Evolutionary conservation across 2,329 filamentous ascomycete genomes (phyloP).

Genomic region (Albifimbria verrucaria): DNA sequence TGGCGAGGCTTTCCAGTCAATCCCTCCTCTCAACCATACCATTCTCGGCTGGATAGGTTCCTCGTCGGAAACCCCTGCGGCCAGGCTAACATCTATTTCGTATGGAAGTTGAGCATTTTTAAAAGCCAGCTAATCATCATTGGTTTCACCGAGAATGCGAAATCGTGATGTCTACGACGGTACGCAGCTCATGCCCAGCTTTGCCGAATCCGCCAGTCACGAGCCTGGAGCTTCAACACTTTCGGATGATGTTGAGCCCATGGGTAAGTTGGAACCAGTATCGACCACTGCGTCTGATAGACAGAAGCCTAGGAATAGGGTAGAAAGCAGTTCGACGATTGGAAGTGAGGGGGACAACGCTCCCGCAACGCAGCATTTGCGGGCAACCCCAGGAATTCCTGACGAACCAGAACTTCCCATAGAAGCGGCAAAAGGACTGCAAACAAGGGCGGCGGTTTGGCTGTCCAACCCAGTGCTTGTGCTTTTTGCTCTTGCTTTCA

Average conservation of each 20-base stretch:
- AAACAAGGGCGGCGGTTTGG: slow-evolving; percentile 18
- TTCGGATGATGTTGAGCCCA: neutral
- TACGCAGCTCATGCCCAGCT: neutral
- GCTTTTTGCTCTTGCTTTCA: slow-evolving; percentile 14
- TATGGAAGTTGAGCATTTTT: neutral
- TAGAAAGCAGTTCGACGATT: neutral
- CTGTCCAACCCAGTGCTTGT: slow-evolving; percentile 14
- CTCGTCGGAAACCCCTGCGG: neutral
- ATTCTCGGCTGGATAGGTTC: no score
- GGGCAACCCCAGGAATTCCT: neutral
- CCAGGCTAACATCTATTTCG: neutral
- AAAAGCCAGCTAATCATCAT: neutral
- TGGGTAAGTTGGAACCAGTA: neutral
- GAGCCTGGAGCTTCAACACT: neutral
- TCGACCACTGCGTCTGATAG: neutral
- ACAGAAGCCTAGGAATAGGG: neutral
- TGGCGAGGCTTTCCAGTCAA: no score
- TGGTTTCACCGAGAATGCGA: neutral
- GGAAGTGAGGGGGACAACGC: neutral
- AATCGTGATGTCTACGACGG: neutral
- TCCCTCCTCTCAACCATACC: no score
- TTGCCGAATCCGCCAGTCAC: neutral
- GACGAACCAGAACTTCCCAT: neutral
- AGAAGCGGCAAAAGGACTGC: neutral
- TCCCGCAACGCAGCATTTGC: neutral